Evolutionary conservation across 2,329 filamentous ascomycete genomes (phyloP).

Genomic region (Tolypocladium cylindrosporum): DNA sequence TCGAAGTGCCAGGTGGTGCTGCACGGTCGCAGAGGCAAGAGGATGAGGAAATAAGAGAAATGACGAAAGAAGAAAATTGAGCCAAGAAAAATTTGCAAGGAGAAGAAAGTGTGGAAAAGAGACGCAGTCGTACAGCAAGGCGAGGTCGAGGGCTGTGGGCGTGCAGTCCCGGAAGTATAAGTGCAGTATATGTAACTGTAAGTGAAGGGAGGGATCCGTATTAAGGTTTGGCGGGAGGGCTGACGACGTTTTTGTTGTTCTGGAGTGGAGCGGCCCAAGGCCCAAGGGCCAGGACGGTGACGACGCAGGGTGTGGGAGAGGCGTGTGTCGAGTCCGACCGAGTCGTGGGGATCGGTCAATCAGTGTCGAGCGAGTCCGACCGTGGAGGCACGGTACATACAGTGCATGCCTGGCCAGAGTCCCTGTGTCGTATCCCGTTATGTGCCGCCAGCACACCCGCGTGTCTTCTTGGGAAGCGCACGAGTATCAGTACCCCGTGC

Average conservation of each 20-base stretch:
- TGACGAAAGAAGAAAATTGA: background rate
- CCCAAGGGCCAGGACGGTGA: background rate
- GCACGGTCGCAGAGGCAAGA: background rate
- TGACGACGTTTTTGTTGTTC: constrained; percentile 1
- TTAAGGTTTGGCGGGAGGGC: constrained; percentile 2
- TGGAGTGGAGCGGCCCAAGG: constrained; percentile 1
- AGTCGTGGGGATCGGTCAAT: background rate
- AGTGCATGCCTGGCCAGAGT: background rate
- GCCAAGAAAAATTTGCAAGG: background rate
- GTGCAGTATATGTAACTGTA: background rate
- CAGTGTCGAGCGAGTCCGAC: background rate
- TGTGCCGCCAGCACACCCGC: background rate
- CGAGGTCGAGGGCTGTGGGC: background rate
- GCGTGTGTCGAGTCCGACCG: background rate
- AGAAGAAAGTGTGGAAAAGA: background rate
- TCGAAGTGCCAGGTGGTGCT: background rate
- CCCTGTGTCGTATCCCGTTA: background rate
- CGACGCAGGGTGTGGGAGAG: constrained; percentile 1
- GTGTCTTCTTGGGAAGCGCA: background rate
- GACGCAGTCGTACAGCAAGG: background rate
- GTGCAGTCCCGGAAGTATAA: background rate
- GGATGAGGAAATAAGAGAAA: background rate
- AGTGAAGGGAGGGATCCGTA: background rate
- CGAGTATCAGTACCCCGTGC: background rate
- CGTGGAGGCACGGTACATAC: background rate